Evolutionary conservation across 2,329 filamentous ascomycete genomes (phyloP).

Genomic region (Raffaelea albimanens): DNA sequence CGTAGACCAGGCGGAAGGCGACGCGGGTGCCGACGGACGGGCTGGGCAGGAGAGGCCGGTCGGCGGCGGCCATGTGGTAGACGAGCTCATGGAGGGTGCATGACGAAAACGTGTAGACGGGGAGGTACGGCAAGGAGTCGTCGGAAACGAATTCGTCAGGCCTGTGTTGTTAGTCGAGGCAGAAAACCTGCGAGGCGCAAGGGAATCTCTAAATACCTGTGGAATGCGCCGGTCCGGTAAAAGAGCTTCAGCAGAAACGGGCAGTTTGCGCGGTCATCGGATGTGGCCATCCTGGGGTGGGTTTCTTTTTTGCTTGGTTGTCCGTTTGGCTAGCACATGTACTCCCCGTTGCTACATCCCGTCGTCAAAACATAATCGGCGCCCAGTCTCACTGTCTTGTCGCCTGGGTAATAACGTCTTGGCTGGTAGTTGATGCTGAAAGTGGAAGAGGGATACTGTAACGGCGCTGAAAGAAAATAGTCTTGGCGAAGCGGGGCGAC

Average conservation of each 20-base stretch:
- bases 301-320: not conserved
- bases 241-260: constrained; percentile 83
- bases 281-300: constrained; percentile 2
- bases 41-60: constrained; percentile 51
- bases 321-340: no score
- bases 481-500: constrained; percentile 1
- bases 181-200: not conserved
- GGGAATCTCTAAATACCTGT: constrained; percentile 38
- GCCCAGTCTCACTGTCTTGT: no score
- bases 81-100: constrained; percentile 76
- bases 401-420: no score
- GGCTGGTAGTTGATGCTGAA: not conserved
- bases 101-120: constrained; percentile 78
- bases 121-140: constrained; percentile 56
- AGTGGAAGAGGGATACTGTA: not conserved
- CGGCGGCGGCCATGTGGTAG: constrained; percentile 60
- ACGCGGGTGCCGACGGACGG: constrained; percentile 74
- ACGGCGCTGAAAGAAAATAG: no score
- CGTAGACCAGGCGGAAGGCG: constrained; percentile 79
- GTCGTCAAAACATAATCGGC: no score
- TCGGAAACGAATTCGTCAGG: constrained; percentile 59
- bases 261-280: constrained; percentile 34
- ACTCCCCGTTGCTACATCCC: constrained; percentile 8
- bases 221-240: constrained; percentile 65
- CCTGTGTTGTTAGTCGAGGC: constrained; percentile 26